Base-by-base conservation (phyloP, 352 stramenopile genomes). In the Aphanomyces astaci region DNA sequence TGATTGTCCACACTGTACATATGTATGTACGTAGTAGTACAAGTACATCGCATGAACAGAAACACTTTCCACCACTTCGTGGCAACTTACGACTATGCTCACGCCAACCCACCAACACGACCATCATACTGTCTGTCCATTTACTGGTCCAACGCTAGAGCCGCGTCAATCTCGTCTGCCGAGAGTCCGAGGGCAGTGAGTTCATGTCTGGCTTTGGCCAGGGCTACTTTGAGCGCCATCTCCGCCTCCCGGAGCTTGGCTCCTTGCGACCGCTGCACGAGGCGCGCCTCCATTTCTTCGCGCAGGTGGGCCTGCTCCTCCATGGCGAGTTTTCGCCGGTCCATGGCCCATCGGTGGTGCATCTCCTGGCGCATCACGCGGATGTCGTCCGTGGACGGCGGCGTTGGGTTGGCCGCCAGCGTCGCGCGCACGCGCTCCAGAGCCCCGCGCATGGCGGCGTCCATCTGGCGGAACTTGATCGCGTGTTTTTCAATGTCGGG, bases 231-330 rank as follows among this genome's bases (percentile, higher is more conserved):
- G 51, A 59, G 30, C 7, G 22, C 13, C 22, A 59, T 30, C 33
- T 59, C 51, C 11, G 51, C 51, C 30, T 59, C 17, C 22, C 30
- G 51, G 51, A 59, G 51, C n/a, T 59, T 59, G 51, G 51, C 51
- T 11, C 22, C 25, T 19, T n/a, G 22, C 17, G 30, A 19, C 19
- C 51, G 51, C 9, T 59, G 51, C 30, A 33, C 9, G 11, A 59
- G 13, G 22, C 51, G 51, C 19, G 51, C 51, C 1, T 59, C 51
- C 13, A 36, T 19, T 32, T 59, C 51, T 11, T 19, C 51, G n/a
- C 51, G 51, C 25, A 28, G 10, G 30, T 59, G 51, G 51, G 19
- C 1, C 30, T 59, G 51, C 51, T 59, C 51, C 19, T 59, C 51
- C 4, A 59, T 0, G n/a, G 24, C 51, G 30, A 59, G 15, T 40